Evolutionary conservation across 306 rosid species (phyloP).

Genomic region (Biancaea sappan): DNA sequence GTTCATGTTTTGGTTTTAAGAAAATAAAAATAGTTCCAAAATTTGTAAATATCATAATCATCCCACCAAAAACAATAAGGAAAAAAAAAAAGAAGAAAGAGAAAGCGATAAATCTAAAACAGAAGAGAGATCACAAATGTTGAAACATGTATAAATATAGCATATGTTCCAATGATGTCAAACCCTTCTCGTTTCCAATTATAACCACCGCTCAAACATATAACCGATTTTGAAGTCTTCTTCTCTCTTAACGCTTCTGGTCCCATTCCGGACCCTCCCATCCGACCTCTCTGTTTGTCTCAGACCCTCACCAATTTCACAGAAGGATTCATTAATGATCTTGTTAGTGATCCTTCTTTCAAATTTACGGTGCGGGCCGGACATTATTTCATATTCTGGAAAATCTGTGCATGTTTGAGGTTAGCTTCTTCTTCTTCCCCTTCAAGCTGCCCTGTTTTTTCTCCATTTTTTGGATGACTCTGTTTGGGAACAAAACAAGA

Average conservation of each 20-base stretch:
- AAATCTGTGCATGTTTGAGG: slow-evolving; percentile 41
- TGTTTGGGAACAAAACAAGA: not conserved
- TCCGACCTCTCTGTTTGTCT: not conserved
- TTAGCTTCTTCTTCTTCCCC: slow-evolving; percentile 19
- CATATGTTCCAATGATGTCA: slow-evolving; percentile 47
- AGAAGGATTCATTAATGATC: slow-evolving; percentile 12
- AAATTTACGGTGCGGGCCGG: slow-evolving; percentile 29
- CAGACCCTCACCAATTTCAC: slow-evolving; percentile 40
- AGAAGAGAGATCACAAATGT: not conserved
- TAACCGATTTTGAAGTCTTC: slow-evolving; percentile 42
- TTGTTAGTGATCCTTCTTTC: slow-evolving; percentile 19
- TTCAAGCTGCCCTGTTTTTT: not conserved
- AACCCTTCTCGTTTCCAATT: too few relatives aligned
- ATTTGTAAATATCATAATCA: not conserved
- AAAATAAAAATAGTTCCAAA: not conserved
- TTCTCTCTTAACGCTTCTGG: slow-evolving; percentile 16
- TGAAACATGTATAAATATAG: slow-evolving; percentile 55
- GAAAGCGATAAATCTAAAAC: not conserved
- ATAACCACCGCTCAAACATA: slow-evolving; percentile 65
- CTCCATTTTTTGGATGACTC: not conserved
- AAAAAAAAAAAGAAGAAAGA: not conserved
- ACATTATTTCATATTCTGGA: not conserved
- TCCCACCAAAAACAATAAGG: not conserved
- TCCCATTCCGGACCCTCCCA: not conserved
- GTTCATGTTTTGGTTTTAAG: not conserved